Evolutionary conservation across 2,329 filamentous ascomycete genomes (phyloP), one percentile per base, ranked within the genome.

Genomic region (Colletotrichum salicis): DNA sequence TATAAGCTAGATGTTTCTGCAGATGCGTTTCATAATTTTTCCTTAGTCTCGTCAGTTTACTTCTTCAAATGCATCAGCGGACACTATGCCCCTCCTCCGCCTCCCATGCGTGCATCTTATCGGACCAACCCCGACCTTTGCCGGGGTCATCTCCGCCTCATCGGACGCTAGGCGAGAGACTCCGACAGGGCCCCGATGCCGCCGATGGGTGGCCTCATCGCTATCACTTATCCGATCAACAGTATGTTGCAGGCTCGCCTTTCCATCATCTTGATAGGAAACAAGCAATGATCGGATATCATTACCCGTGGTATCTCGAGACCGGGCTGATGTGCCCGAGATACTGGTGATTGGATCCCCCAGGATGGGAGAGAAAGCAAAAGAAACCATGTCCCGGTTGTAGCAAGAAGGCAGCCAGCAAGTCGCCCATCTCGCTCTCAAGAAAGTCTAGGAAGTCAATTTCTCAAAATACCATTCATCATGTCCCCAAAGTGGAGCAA

Each of bases 171-270:
- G 60, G 27, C 22, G 35, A 35, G 13, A 15, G 19, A 13, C 27
- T 67, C 65, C 57, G 57, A 63, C 29, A 64, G 66, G 29, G 41
- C 35, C 19, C 52, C 66, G 41, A 64, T 31, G n/a, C 8, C 19
- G 54, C 61, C 31, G 52, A 12, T 24, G 13, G 33, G 12, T 27
- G 24, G 58, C 15, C 24, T 27, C 24, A 29, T 45, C 3, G 8
- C 8, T 58, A 59, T 69, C 60, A 15, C 45, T 35, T 33, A 64
- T 64, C 61, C 12, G 33, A 19, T 8, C n/a, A 37, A 19, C 33
- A 6, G 5, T 12, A n/a, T 10, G n/a, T 27, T 24, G n/a, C 6
- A 58, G 33, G 11, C n/a, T 4, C 3, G 27, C 11, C 2, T 15
- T 5, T 10, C 5, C 15, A 11, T 37, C 11, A 11, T 11, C 7